Evolutionary conservation across 768 basidiomycete species (phyloP), one percentile per base, ranked within the genome.

Genomic region (Suillus luteus): DNA sequence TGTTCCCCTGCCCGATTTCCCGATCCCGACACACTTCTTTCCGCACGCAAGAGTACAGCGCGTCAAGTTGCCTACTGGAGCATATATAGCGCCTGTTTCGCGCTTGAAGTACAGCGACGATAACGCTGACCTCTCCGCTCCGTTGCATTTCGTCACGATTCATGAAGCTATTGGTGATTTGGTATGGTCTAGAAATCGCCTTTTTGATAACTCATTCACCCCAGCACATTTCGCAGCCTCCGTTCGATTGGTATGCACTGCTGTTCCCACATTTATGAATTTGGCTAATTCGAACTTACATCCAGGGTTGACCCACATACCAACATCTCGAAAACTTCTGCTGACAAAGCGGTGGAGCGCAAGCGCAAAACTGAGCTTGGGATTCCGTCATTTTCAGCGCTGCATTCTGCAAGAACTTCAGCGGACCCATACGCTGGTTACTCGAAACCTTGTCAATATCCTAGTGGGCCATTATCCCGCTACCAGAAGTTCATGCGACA

Each of bases 151-250:
- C 17, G 80, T 91, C 4, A 87, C 85, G 0, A 81, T 92, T 3
- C 71, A 83, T 43, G 88, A 89, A 68, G 89, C 91, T 4, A 86
- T 90, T 60, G 76, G 80, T 15, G 91, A 93, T 70, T 68, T 93
- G 76, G 90, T 88, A 74, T 60, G 88, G 33, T 64, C 62, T 54
- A 49, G 15, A 41, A 55, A 55, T 38, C 44, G 61, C 63, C 38
- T 65, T 33, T n/a, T 54, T 54, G 33, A 54, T 35, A 33, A 41
- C 44, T 61, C 46, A 27, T 64, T 57, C 54, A 69, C 27, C 64
- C 27, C 33, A 43, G 2, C 59, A 31, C 65, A 58, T 35, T 55
- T 40, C 46, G 14, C 60, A 91, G 87, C 86, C 86, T 37, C 77
- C 75, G 1, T 93, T 90, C 75, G 89, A 93, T 62, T 93, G 91